A percentile compares a stretch with the other conserved stretches of the same genome.
Conservation (phyloP, 1,284 basidiomycete species). For the Leccinum ponderosum region DNA sequence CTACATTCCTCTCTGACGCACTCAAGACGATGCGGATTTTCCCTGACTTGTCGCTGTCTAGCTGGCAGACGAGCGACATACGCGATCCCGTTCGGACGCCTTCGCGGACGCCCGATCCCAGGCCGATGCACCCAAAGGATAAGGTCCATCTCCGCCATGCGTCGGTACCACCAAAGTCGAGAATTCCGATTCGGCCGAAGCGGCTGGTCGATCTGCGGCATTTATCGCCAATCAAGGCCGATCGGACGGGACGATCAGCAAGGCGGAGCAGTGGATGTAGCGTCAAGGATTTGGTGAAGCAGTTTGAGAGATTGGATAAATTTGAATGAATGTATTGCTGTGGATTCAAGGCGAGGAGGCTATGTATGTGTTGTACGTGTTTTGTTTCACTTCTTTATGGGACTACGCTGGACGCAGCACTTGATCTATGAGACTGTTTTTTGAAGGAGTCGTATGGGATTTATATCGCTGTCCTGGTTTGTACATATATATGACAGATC, state of each 20-base stretch:
- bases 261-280: constrained; percentile 56
- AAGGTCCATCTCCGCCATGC: constrained; percentile 58
- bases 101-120: constrained; percentile 46
- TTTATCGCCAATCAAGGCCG: constrained; percentile 35
- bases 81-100: constrained; percentile 62
- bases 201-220: constrained; percentile 59
- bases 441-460: neutral
- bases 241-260: neutral
- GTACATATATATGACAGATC: neutral
- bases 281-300: constrained; percentile 66
- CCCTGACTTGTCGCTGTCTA: constrained; percentile 46
- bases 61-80: constrained; percentile 40
- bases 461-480: neutral
- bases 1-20: constrained; percentile 7
- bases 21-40: constrained; percentile 8
- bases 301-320: constrained; percentile 50
- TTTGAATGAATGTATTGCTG: constrained; percentile 6
- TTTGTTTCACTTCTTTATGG: constrained; percentile 7
- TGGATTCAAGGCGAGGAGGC: neutral
- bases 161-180: constrained; percentile 42
- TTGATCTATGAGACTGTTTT: constrained; percentile 6
- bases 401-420: constrained; percentile 12
- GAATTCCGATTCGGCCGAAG: constrained; percentile 45
- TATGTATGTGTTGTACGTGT: constrained; percentile 4
- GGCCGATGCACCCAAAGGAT: constrained; percentile 56